Conservation (phyloP, 257 asterid species). For the Capsicum baccatum region DNA sequence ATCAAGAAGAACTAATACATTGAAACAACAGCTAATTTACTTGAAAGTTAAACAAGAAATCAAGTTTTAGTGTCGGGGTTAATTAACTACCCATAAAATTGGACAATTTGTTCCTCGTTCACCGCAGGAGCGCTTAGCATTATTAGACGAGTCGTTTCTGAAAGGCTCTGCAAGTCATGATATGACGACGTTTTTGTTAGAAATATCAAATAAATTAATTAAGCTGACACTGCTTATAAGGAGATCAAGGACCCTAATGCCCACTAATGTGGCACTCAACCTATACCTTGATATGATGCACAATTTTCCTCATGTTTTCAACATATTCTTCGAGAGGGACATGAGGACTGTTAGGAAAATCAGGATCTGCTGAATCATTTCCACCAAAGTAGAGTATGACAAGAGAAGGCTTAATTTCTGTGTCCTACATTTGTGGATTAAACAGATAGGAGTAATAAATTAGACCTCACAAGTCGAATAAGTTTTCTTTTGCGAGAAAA, state of each 20-base stretch:
- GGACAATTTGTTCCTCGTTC: neutral
- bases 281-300: slow-evolving; percentile 25
- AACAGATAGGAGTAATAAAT: neutral
- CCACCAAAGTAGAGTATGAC: slow-evolving; percentile 89
- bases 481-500: too few species aligned
- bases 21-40: too few species aligned
- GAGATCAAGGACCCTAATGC: too few species aligned
- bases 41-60: neutral
- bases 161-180: neutral
- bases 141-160: neutral
- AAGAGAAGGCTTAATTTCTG: slow-evolving; percentile 66
- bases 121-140: neutral
- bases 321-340: slow-evolving; percentile 82
- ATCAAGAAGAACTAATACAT: too few species aligned
- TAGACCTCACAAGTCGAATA: too few species aligned
- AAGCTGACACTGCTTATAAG: too few species aligned
- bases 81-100: neutral
- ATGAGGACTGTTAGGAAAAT: slow-evolving; percentile 64
- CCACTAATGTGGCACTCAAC: too few species aligned
- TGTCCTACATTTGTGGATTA: slow-evolving; percentile 48
- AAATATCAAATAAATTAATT: too few species aligned
- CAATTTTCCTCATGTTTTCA: slow-evolving; percentile 76
- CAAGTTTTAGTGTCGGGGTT: too few species aligned
- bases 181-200: too few species aligned
- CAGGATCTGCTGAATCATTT: slow-evolving; percentile 71